Percentiles rank a stretch among this genome's conserved stretches.
Evolutionary conservation across 169 alveolate genomes (phyloP).

Genomic region (Cytauxzoon felis): DNA sequence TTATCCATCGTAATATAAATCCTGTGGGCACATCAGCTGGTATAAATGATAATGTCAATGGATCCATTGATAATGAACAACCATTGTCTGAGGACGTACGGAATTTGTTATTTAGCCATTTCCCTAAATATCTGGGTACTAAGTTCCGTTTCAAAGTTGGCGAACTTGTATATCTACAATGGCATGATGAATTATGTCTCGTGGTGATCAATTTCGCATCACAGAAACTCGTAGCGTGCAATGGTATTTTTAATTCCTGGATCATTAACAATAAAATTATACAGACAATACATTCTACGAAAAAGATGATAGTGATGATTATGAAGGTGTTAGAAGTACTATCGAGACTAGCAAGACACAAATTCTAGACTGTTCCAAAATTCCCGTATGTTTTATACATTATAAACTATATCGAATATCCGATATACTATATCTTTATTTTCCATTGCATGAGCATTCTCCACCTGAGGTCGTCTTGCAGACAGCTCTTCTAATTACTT

Average conservation of each 20-base stretch:
- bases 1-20: background rate
- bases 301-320: slow-evolving; percentile 1
- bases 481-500: too few species aligned
- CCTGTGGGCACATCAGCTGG: background rate
- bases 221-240: slow-evolving; percentile 30
- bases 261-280: background rate
- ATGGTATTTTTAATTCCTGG: background rate
- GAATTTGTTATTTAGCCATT: slow-evolving; percentile 50
- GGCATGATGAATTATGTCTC: slow-evolving; percentile 47
- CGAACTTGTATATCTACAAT: slow-evolving; percentile 39
- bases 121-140: slow-evolving; percentile 36
- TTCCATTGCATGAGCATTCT: too few species aligned
- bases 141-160: slow-evolving; percentile 50
- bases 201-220: slow-evolving; percentile 50
- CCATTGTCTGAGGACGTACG: slow-evolving; percentile 23
- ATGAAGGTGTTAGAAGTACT: too few species aligned
- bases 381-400: too few species aligned
- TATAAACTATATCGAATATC: too few species aligned
- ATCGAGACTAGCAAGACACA: too few species aligned
- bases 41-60: slow-evolving; percentile 4
- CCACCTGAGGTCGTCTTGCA: too few species aligned
- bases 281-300: slow-evolving; percentile 15
- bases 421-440: too few species aligned
- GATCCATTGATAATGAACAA: background rate
- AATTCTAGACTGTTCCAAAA: too few species aligned